A percentile compares a stretch with the other conserved stretches of the same genome.
These are phyloP conservation scores for Epichloe sp. DNA, from an alignment of 2,329 filamentous ascomycete species.

Conservation along the genomic window DNA sequence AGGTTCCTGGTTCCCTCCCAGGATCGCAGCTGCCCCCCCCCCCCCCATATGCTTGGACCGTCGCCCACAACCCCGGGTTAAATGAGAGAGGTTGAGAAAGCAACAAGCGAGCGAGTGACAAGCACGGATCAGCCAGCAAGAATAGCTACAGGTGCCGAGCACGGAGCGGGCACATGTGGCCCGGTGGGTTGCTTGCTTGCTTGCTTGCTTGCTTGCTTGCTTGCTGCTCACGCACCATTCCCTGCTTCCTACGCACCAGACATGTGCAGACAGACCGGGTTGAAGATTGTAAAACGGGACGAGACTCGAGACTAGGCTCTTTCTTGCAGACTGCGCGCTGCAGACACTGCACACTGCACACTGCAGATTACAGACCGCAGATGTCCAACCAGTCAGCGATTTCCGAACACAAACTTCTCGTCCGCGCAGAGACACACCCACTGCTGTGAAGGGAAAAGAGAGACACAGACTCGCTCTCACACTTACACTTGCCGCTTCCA, in stretches of 20 bases:
- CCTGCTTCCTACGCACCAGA: background rate
- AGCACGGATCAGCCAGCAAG: background rate
- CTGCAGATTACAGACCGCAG: background rate
- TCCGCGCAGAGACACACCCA: constrained; percentile 1
- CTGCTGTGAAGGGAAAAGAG: background rate
- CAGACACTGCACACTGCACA: background rate
- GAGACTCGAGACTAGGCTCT: background rate
- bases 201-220: background rate
- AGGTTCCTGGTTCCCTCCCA: background rate
- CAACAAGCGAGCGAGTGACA: background rate
- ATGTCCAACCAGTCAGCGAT: background rate
- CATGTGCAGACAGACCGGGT: background rate
- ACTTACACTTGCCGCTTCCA: background rate
- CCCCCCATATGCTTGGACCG: background rate
- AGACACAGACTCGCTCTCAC: background rate
- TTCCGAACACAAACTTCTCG: constrained; percentile 2
- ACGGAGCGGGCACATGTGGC: background rate
- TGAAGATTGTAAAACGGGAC: background rate
- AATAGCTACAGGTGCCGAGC: background rate
- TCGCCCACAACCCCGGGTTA: background rate
- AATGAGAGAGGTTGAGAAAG: background rate
- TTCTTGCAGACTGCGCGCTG: background rate
- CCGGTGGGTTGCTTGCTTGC: background rate
- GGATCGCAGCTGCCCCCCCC: background rate
- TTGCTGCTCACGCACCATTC: background rate